Percentiles rank a stretch among this genome's conserved stretches.
Evolutionary conservation across 192 early-diverging fungal genomes (phyloP).

Genomic region (Linnemannia elongata): DNA sequence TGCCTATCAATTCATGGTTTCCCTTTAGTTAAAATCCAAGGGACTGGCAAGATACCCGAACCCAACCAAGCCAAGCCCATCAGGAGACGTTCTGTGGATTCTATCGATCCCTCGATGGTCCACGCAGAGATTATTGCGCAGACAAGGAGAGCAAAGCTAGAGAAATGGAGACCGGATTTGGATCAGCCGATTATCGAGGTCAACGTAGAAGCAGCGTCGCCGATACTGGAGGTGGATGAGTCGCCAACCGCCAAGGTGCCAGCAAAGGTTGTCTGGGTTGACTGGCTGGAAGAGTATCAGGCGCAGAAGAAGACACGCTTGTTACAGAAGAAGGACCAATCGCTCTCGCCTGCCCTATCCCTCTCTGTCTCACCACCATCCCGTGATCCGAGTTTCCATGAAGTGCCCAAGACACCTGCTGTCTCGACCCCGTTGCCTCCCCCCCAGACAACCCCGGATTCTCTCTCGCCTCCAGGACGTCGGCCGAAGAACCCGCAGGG

Average conservation of each 20-base stretch:
- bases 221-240: neutral
- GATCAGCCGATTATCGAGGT: slow-evolving; percentile 9
- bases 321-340: slow-evolving; percentile 20
- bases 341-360: slow-evolving; percentile 20
- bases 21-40: slow-evolving; percentile 35
- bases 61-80: slow-evolving; percentile 41
- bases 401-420: neutral
- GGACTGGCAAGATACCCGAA: slow-evolving; percentile 44
- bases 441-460: neutral
- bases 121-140: slow-evolving; percentile 56
- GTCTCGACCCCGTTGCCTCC: slow-evolving; percentile 14
- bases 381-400: neutral
- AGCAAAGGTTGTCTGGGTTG: slow-evolving; percentile 45
- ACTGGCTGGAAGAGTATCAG: slow-evolving; percentile 54
- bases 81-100: slow-evolving; percentile 50
- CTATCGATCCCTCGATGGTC: slow-evolving; percentile 51
- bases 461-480: slow-evolving; percentile 24
- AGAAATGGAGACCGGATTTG: slow-evolving; percentile 54
- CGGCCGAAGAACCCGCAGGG: slow-evolving; percentile 32
- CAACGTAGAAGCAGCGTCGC: neutral
- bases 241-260: neutral
- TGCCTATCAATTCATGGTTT: neutral
- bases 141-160: slow-evolving; percentile 48
- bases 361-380: slow-evolving; percentile 40
- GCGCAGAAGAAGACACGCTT: slow-evolving; percentile 35